Base-by-base conservation (phyloP, 1,139 yeast species). In the Sugiyamaella castrensis region DNA sequence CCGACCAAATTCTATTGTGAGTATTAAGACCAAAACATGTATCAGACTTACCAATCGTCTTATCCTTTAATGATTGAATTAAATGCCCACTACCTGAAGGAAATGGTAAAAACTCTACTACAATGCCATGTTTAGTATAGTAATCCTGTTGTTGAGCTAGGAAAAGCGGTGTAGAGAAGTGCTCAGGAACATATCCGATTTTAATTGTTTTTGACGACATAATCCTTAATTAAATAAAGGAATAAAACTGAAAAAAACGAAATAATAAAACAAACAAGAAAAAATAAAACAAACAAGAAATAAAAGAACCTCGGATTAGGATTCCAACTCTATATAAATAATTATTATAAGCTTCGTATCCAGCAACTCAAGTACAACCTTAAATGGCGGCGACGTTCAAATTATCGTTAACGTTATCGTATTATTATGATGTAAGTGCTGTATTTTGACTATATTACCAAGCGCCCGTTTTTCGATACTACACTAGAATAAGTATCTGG, bases 181-280 rank as follows among this genome's bases (percentile, higher is more conserved):
- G 97, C 67, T 89, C 97, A 1, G 96, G 96, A 45, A 89, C 82
- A 67, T 81, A 86, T 5, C 96, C 97, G 19, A 89, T 85, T 63
- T 71, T 80, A 37, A 80, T 61, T 40, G 53, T 43, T 47, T 44
- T 56, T 26, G 48, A 34, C 26, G 37, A 15, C 43, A 38, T 47
- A 10, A n/a, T n/a, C n/a, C n/a, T n/a, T n/a, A n/a, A n/a, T 13
- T 26, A 19, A 19, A 19, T 19, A 19, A 19, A 19, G 32, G 27
- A 26, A 8, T 27, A 16, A 8, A 9, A 10, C 12, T 10, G 37
- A 34, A 9, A 24, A 19, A 8, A 33, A 19, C 12, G 8, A 33
- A 34, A 9, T 5, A 15, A 34, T 2, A 2, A n/a, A 34, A 9
- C 4, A 34, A 34, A 5, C 12, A 24, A 3, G 19, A 34, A 34